Evolutionary conservation across 176 grass and related monocot species (phyloP), one percentile per base, ranked within the genome.

Genomic region (Thinopyrum elongatum): DNA sequence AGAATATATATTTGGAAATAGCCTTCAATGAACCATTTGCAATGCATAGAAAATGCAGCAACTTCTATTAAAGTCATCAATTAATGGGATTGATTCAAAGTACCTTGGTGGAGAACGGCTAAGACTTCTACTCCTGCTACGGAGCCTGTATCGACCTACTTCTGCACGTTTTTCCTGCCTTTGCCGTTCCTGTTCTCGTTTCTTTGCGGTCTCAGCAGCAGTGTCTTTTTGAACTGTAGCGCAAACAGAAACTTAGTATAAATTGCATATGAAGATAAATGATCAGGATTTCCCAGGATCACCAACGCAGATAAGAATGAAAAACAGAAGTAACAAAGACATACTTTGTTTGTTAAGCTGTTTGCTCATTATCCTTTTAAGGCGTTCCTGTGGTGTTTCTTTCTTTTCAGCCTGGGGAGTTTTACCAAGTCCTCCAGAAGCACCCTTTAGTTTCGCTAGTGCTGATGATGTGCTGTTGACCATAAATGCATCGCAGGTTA

Each of bases 311-410:
- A 53, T 84, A 85, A 10, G 65, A 82, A 64, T 46, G 29, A 42
- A 66, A 67, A 80, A 80, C 76, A 33, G 80, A 47, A 1, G 26
- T 53, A 80, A 80, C 67, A 87, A 87, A 86, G 22, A 87, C 90
- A 76, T 97, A 99, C 97, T 99, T 88, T 99, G 97, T 72, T 99
- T 99, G 86, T 97, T 99, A 86, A 99, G 89, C 82, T 99, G 97
- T 94, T 99, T 96, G 88, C 97, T 99, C 97, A 99, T 99, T 92
- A 97, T 99, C 83, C 97, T 92, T 62, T 99, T 96, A 79, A 99
- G 97, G 25, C 97, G 92, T 87, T 99, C 97, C 84, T 94, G 97
- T n/a, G 97, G 97, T 41, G 97, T 99, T 89, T 99, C 97, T 81
- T 97, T 99, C 90, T 96, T 99, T 83, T 96, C 92, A 68, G 86